Evolutionary conservation across 441 rosid species (phyloP), one percentile per base, ranked within the genome.

Genomic region (Populus tomentosa): DNA sequence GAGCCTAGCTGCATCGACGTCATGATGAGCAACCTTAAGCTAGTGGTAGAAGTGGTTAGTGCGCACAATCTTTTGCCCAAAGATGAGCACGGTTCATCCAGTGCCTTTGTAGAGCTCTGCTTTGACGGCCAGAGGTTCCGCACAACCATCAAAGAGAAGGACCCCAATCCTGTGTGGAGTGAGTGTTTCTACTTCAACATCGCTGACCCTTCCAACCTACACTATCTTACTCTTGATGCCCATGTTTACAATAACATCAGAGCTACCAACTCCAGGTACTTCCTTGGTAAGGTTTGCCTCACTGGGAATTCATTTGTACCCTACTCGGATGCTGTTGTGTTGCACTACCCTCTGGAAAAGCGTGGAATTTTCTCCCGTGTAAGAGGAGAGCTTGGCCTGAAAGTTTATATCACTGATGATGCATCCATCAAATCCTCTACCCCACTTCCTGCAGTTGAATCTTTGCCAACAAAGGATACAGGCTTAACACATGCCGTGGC

Each of bases 161-260:
- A 92, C 84, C 90, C 94, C 67, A 91, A 84, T 83, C 99, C 99
- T 6, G 92, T 95, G 71, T 95, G 99, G 99, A 89, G 92, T 33
- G 99, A 93, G 90, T 91, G 95, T 82, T 92, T 93, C 88, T 91
- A 87, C 90, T 95, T 95, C 90, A 93, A 95, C 85, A 91, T 95
- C 32, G 81, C 97, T 26, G 95, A 95, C 74, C 93, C 97, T 71
- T 82, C 97, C 77, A 89, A 88, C 73, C 93, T 95, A 32, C 94
- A 88, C 36, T 86, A 90, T 77, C 93, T 89, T 21, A 83, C 86
- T 7, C 93, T 94, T 72, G 99, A 93, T 63, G 95, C 89, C 62
- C 89, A 85, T 69, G 82, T 90, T 75, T 89, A 91, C 77, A 90
- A 90, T 78, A 86, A 82, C 64, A 77, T 88, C 65, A 87, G 85